phyloP scores from a whole-genome alignment of 768 basidiomycete species.

The Russula sp. region DNA sequence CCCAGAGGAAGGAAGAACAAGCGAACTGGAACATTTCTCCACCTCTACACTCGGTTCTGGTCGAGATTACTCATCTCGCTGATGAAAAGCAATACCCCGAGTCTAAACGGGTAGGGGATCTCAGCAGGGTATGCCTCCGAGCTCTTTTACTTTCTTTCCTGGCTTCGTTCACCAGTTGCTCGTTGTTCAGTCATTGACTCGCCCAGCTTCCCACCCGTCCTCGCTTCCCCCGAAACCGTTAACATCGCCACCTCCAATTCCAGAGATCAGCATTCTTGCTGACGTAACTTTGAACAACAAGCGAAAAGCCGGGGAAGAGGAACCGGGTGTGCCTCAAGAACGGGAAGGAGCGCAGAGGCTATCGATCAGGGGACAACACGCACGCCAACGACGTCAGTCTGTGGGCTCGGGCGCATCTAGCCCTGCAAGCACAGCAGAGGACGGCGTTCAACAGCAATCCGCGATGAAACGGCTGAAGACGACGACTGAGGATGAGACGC shows the following conservation, averaged over 20 bases:
- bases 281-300: not conserved
- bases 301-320: constrained; percentile 1
- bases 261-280: not conserved
- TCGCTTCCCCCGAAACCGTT: constrained; percentile 7
- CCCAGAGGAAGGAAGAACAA: constrained; percentile 19
- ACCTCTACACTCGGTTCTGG: constrained; percentile 11
- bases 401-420: not conserved
- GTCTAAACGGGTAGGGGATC: constrained; percentile 16
- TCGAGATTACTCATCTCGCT: constrained; percentile 10
- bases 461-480: constrained; percentile 12
- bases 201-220: not conserved
- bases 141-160: constrained; percentile 5
- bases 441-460: not conserved
- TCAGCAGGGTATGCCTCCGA: constrained; percentile 23
- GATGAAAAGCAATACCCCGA: constrained; percentile 10
- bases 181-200: constrained; percentile 9
- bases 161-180: not conserved
- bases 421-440: not conserved
- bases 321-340: not conserved
- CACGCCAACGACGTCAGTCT: constrained; percentile 12
- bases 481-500: constrained; percentile 6
- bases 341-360: not conserved
- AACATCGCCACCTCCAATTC: not conserved
- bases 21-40: constrained; percentile 15
- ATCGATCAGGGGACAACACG: constrained; percentile 17